Percentiles rank a stretch among this genome's conserved stretches.
Conservation (phyloP, 805 yeast species). For the Cyberlindnera bimundalis region DNA sequence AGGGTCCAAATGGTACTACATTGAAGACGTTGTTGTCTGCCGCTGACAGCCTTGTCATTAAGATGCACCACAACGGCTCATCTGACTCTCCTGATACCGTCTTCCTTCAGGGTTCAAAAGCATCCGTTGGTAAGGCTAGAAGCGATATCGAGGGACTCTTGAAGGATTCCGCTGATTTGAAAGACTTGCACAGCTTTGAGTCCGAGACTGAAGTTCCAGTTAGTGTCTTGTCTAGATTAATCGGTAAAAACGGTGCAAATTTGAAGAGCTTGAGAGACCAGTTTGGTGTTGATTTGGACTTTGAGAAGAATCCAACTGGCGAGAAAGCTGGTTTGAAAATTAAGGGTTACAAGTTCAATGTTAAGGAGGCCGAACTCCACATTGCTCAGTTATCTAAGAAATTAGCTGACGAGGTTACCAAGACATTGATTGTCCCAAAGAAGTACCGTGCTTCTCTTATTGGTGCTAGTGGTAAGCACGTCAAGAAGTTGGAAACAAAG, state of each 20-base stretch:
- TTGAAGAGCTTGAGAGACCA: slow-evolving; percentile 66
- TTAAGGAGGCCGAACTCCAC: slow-evolving; percentile 62
- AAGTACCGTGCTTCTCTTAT: slow-evolving; percentile 78
- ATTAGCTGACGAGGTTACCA: slow-evolving; percentile 78
- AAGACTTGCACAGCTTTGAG: slow-evolving; percentile 40
- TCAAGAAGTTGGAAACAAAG: slow-evolving; percentile 81
- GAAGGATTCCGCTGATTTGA: slow-evolving; percentile 51
- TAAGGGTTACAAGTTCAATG: slow-evolving; percentile 77
- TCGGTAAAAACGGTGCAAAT: slow-evolving; percentile 86
- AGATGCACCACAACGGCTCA: slow-evolving; percentile 38
- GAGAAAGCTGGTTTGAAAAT: slow-evolving; percentile 51
- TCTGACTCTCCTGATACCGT: slow-evolving; percentile 50
- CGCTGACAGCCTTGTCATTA: slow-evolving; percentile 36
- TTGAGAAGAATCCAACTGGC: slow-evolving; percentile 49
- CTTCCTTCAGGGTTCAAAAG: slow-evolving; percentile 64
- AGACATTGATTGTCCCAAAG: slow-evolving; percentile 64
- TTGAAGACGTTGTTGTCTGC: slow-evolving; percentile 38
- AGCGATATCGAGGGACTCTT: slow-evolving; percentile 51
- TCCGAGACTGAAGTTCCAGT: slow-evolving; percentile 60
- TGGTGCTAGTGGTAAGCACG: slow-evolving; percentile 80
- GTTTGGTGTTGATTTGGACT: slow-evolving; percentile 73
- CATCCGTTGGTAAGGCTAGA: slow-evolving; percentile 53
- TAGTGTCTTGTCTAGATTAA: slow-evolving; percentile 67
- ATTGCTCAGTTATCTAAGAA: slow-evolving; percentile 59
- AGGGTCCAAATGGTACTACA: slow-evolving; percentile 61